Base-by-base conservation (phyloP, 805 yeast genomes). In the Myxozyma mucilagina region DNA sequence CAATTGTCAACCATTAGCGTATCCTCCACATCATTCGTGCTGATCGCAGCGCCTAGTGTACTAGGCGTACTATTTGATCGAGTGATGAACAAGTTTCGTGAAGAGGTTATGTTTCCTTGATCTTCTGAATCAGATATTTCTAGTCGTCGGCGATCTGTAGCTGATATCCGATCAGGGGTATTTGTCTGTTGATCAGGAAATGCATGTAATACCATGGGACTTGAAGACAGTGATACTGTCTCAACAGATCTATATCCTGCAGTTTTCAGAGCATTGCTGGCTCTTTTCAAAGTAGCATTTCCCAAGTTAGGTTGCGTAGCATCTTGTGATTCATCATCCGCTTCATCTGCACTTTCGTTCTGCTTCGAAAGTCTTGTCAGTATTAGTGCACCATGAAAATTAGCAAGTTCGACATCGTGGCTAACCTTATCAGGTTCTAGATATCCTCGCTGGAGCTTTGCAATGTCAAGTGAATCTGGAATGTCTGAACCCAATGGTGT, bases 101-200 rank as follows among this genome's bases (percentile, higher is more conserved):
- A 39, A 13, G 53, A 50, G 29, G 39, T n/a, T 11, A 45, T 39
- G 16, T 50, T 50, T 9, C 53, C 35, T 29, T 18, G 45, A 38
- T 50, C 53, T 24, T 50, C 53, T 11, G 53, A 50, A 24, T 50
- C 53, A 6, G 53, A 41, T 6, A 50, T 50, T 16, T 50, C 53
- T 6, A 14, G 45, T 5, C 18, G 52, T 2, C 44, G 44, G 16
- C 16, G 20, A 41, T 8, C 44, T 8, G 16, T 7, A 41, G 45
- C 16, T 7, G 18, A 16, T 13, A 18, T 48, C 52, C 9, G 14
- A 6, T 16, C 36, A 42, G 13, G 52, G 34, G 14, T 48, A 32
- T 35, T 35, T 35, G 39, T 9, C 13, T 35, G 39, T 35, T 13
- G 39, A 35, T 35, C 39, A 9, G 39, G 39, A 35, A 41, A 13